These are phyloP conservation scores for Sinapis alba DNA, from an alignment of 441 rosid genomes.

Conservation along the genomic window DNA sequence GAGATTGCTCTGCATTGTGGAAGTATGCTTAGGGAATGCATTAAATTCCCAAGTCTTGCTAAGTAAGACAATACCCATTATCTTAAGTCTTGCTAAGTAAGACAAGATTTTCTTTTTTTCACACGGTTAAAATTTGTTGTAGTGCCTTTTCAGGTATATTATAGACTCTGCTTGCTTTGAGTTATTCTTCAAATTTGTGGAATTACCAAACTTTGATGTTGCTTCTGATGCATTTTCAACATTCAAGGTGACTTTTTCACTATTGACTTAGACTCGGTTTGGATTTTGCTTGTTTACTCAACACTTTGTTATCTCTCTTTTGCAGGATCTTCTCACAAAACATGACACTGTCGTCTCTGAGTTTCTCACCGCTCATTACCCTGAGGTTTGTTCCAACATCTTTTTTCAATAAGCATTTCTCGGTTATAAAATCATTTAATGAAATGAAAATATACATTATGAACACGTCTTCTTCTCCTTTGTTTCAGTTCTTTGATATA, in stretches of 20 bases:
- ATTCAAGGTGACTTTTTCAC: constrained; percentile 72
- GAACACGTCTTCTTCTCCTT: constrained; percentile 25
- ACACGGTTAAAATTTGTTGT: constrained; percentile 45
- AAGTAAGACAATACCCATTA: constrained; percentile 62
- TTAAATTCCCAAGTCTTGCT: constrained; percentile 86
- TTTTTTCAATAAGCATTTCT: constrained; percentile 7
- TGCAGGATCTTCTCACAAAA: constrained; percentile 90
- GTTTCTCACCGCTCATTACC: constrained; percentile 79
- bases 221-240: constrained; percentile 98
- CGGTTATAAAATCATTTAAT: background rate
- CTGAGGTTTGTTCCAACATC: constrained; percentile 60
- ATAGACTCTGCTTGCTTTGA: constrained; percentile 91
- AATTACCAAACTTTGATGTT: constrained; percentile 90
- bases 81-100: constrained; percentile 19
- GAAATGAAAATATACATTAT: background rate
- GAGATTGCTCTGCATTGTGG: constrained; percentile 92
- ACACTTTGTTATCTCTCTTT: constrained; percentile 21
- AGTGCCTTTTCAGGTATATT: constrained; percentile 83
- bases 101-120: constrained; percentile 10
- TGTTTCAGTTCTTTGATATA: constrained; percentile 79
- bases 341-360: constrained; percentile 78
- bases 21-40: constrained; percentile 92
- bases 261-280: background rate
- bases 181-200: constrained; percentile 96
- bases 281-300: background rate